phyloP scores from a whole-genome alignment of 1,284 basidiomycete genomes.

The Boletellus dicymbophilus region DNA sequence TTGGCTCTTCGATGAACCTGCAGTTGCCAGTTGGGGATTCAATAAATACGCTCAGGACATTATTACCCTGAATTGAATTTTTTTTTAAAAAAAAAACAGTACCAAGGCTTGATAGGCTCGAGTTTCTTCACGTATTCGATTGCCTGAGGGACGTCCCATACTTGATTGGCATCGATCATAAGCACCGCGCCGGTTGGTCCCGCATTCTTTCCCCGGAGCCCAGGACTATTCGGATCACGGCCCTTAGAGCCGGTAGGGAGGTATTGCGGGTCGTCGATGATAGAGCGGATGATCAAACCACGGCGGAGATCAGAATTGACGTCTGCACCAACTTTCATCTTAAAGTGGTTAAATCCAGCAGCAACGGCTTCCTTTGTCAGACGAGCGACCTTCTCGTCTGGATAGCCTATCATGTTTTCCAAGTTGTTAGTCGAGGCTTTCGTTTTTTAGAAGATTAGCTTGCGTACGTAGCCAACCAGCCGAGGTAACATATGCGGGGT shows the following conservation, averaged over 20 bases:
- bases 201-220: conserved; percentile 84
- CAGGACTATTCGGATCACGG: conserved; percentile 67
- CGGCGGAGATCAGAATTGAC: conserved; percentile 83
- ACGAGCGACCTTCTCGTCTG: conserved; percentile 87
- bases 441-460: not conserved
- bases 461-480: conserved; percentile 83
- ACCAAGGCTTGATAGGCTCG: conserved; percentile 89
- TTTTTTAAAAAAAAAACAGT: not conserved
- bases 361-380: conserved; percentile 86
- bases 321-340: conserved; percentile 95
- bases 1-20: conserved; percentile 96
- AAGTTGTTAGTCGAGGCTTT: conserved; percentile 4
- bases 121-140: conserved; percentile 89
- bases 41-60: conserved; percentile 2
- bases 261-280: conserved; percentile 89
- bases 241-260: conserved; percentile 56
- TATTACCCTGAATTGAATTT: no score
- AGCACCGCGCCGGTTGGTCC: conserved; percentile 91
- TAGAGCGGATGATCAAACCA: conserved; percentile 85
- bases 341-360: conserved; percentile 94
- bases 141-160: conserved; percentile 94
- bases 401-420: conserved; percentile 50
- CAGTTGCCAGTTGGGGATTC: no score
- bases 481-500: conserved; percentile 94
- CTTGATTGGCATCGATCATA: conserved; percentile 98